A percentile compares a stretch with the other conserved stretches of the same genome.
Conservation (phyloP, 495 filamentous ascomycete genomes). For the Aspergillus hancockii region DNA sequence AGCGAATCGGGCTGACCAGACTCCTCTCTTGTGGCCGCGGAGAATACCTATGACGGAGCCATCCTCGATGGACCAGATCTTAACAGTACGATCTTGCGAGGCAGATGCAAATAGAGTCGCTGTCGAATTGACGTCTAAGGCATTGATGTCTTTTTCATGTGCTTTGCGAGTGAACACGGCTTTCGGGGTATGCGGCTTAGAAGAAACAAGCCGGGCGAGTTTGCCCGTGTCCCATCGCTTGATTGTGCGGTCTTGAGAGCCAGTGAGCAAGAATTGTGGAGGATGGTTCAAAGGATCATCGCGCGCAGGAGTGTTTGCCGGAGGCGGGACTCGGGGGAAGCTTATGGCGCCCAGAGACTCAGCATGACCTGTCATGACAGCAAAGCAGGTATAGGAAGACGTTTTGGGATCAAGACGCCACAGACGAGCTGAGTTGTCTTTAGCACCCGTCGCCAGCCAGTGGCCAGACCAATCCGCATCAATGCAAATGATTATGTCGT, state of each 20-base stretch:
- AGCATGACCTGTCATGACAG: constrained; percentile 84
- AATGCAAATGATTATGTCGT: constrained; percentile 92
- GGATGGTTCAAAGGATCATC: constrained; percentile 72
- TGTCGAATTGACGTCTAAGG: constrained; percentile 73
- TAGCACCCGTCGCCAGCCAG: constrained; percentile 94
- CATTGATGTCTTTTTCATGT: constrained; percentile 99
- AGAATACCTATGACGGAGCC: constrained; percentile 88
- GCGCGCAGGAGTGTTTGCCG: constrained; percentile 61
- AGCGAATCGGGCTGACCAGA: constrained; percentile 91
- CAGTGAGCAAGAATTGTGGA: constrained; percentile 81
- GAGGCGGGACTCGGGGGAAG: constrained; percentile 68
- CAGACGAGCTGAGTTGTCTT: constrained; percentile 91
- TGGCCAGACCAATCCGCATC: constrained; percentile 94
- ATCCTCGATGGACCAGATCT: constrained; percentile 89
- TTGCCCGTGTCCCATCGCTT: constrained; percentile 81
- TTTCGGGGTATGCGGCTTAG: constrained; percentile 44
- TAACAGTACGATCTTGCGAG: constrained; percentile 93
- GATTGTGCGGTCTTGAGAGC: constrained; percentile 90
- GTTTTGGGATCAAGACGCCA: constrained; percentile 84
- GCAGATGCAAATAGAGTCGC: constrained; percentile 84
- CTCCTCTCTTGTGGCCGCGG: constrained; percentile 87
- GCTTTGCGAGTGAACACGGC: constrained; percentile 85
- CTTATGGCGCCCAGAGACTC: constrained; percentile 93
- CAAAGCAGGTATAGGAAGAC: constrained; percentile 74
- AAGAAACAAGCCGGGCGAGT: constrained; percentile 37